Base-by-base conservation (phyloP, 108 stramenopile genomes). In the Seminavis robusta region DNA sequence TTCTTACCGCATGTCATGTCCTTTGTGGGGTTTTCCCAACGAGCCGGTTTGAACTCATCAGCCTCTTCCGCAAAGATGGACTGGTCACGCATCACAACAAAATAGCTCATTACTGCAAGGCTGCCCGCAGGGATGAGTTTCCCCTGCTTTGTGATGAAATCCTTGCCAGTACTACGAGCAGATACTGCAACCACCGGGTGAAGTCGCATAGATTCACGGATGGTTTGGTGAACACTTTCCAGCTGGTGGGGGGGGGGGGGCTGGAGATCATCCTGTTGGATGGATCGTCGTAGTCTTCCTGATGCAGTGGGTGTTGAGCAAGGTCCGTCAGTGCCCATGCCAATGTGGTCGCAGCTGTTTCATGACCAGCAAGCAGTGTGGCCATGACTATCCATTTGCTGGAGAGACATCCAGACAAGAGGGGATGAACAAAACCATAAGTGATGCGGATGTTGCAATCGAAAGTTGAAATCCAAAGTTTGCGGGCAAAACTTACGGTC, bases 181-280 rank as follows among this genome's bases (percentile, higher is more conserved):
- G 66, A 52, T 0, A 75, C 75, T 10, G 37, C 43, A 17, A 63
- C 68, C 1, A 59, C 57, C 5, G 75, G 80, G 19, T 64, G 42
- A 43, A 81, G 46, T 33, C 75, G 65, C 63, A 72, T 56, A 2
- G 49, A 19, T 44, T 81, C 75, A n/a, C 67, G 76, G 47, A 76
- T 65, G n/a, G 59, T 62, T 33, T 47, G 56, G n/a, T 42, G 43
- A 9, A 74, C 25, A 1, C 13, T 27, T 19, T 36, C 28, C 24
- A 31, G 52, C 21, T 51, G 29, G 3, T 41, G n/a, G n/a, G n/a
- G n/a, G n/a, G n/a, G 30, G 33, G 32, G 47, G 10, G 43, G 33
- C 6, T 21, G 49, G 13, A 24, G 17, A 44, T 30, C n/a, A 13
- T 27, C 29, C 2, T 15, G 27, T 21, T 33, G 10, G 3, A 55